Conservation (phyloP, 2,329 filamentous ascomycete species). For the Phialocephala sp. region DNA sequence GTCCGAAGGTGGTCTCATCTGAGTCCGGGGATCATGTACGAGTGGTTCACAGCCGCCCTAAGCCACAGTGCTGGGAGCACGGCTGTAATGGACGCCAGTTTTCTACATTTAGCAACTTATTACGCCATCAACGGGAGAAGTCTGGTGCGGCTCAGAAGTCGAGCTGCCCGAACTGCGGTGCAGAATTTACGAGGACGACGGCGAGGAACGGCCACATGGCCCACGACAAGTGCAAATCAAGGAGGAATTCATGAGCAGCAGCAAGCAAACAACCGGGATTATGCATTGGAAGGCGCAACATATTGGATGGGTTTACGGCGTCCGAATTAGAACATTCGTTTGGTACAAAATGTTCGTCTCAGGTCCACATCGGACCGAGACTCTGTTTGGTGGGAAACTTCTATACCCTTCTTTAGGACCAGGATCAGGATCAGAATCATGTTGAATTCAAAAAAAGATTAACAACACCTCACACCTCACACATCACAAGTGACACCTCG, state of each 20-base stretch:
- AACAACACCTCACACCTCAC: constrained; percentile 6
- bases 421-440: constrained; percentile 8
- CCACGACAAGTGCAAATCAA: constrained; percentile 92
- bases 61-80: constrained; percentile 96
- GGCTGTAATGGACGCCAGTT: constrained; percentile 96
- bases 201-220: constrained; percentile 85
- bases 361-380: constrained; percentile 13
- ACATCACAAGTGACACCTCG: constrained; percentile 14
- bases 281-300: constrained; percentile 9
- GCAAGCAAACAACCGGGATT: neutral
- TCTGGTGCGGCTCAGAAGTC: constrained; percentile 90
- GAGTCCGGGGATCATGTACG: constrained; percentile 60
- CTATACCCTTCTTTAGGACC: constrained; percentile 34
- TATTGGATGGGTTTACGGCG: constrained; percentile 11
- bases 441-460: constrained; percentile 13
- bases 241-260: constrained; percentile 51
- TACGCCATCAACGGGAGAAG: constrained; percentile 93
- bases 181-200: constrained; percentile 88
- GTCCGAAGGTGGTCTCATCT: constrained; percentile 47
- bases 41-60: constrained; percentile 79
- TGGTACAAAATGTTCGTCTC: constrained; percentile 19
- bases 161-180: constrained; percentile 87
- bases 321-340: constrained; percentile 30
- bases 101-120: constrained; percentile 92
- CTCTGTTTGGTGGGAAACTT: constrained; percentile 20